Base-by-base conservation (phyloP, 768 basidiomycete species). In the Xanthoconium stramineum region DNA sequence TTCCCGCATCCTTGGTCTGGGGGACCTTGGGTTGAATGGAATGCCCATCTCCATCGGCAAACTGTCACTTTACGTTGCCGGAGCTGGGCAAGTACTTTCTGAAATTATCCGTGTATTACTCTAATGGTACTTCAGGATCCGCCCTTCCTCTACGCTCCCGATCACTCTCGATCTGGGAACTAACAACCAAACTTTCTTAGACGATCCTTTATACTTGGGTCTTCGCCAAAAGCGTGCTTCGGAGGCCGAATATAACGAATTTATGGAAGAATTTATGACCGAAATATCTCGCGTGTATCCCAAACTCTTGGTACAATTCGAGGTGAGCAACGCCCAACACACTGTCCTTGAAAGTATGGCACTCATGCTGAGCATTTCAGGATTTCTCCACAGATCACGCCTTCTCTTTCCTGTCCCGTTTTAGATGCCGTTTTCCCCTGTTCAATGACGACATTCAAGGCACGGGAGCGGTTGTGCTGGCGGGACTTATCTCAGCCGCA, bases 31-130 rank as follows among this genome's bases (percentile, higher is more conserved):
- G 36, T 80, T 89, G 32, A 91, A 91, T 66, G 89, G 89, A 13
- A 90, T 91, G 89, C 86, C 87, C 0, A 93, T 96, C 63, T 84
- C 89, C 9, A 87, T 94, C 49, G 94, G 94, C n/a, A 96, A 97
- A 72, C 78, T 98, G 8, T 91, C 89, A 17, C 80, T 97, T 17
- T 96, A 95, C 68, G 79, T 94, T 54, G 90, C 91, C 19, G 93
- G 91, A 33, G 94, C 91, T 54, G 94, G 94, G 89, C 89, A 71
- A 61, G 77, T 65, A 43, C 46, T 32, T 44, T 11, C 38, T 28
- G 54, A 29, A 43, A 46, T 37, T 8, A 33, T 42, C 37, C 45
- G 43, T 29, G 47, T 56, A 40, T 55, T 13, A 20, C 39, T 30
- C 46, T 60, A 43, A 58, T 38, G n/a, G 36, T 20, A 11, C 15